Evolutionary conservation across 1,284 basidiomycete species (phyloP).

Genomic region (Moesziomyces sp.): DNA sequence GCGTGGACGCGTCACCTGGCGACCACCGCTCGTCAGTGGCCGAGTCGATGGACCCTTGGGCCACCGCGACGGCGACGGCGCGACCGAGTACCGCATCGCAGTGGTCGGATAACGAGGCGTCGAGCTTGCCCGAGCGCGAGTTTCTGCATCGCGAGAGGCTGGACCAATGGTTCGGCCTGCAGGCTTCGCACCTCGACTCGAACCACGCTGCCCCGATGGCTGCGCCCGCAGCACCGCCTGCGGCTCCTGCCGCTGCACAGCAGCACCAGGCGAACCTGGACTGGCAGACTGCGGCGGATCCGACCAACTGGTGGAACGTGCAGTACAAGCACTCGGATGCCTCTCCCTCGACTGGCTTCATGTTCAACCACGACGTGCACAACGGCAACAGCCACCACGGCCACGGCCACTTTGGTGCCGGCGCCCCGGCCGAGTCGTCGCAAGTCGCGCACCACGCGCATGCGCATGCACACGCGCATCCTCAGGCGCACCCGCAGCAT

Average conservation of each 20-base stretch:
- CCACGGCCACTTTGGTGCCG: not conserved
- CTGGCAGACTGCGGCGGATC: conserved; percentile 29
- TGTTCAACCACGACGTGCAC: conserved; percentile 23
- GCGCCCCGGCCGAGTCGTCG: not conserved
- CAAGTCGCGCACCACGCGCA: conserved; percentile 4
- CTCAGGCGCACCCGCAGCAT: conserved; percentile 13
- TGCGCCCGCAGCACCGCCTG: not conserved
- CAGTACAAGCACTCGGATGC: conserved; percentile 34
- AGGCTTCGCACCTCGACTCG: conserved; percentile 15
- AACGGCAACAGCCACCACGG: conserved; percentile 6
- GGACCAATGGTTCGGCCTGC: conserved; percentile 40
- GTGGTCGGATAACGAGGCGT: conserved; percentile 40
- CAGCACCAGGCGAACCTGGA: conserved; percentile 19
- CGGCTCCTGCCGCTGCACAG: conserved; percentile 1
- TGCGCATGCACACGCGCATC: conserved; percentile 16
- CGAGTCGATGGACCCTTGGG: conserved; percentile 44
- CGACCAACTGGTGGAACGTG: conserved; percentile 38
- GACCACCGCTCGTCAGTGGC: conserved; percentile 41
- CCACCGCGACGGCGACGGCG: conserved; percentile 12
- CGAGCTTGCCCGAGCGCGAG: conserved; percentile 35
- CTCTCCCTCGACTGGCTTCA: conserved; percentile 26
- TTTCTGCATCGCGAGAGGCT: conserved; percentile 34
- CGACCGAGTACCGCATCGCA: conserved; percentile 36
- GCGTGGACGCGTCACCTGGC: conserved; percentile 30
- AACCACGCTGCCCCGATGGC: conserved; percentile 13